phyloP scores from a whole-genome alignment of 192 early-diverging fungal species.

The Coemansia sp. region DNA sequence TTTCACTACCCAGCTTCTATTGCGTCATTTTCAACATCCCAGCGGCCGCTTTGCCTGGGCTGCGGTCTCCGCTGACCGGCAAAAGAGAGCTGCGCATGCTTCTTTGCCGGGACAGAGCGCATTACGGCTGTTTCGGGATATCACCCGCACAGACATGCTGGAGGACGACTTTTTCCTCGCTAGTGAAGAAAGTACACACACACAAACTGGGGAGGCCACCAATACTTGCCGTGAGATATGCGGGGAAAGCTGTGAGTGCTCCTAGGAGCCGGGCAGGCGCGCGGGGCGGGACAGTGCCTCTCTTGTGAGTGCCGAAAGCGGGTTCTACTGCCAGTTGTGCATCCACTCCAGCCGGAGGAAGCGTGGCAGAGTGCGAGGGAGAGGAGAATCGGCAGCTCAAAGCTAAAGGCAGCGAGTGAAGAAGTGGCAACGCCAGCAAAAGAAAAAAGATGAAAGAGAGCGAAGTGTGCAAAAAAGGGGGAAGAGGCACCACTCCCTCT shows the following conservation, averaged over 20 bases:
- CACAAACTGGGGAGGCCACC: not conserved
- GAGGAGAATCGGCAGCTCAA: not conserved
- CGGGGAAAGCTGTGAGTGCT: not conserved
- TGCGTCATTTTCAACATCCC: conserved; percentile 1
- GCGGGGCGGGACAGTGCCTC: not conserved
- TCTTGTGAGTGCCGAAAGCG: not conserved
- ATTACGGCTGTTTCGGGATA: conserved; percentile 9
- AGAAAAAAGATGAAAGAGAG: not conserved
- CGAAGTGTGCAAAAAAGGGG: not conserved
- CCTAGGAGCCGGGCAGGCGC: not conserved
- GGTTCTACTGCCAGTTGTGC: not conserved
- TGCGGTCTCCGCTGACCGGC: not conserved
- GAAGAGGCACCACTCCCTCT: not conserved
- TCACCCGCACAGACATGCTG: not conserved
- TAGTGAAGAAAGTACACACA: not conserved
- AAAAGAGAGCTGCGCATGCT: too few species aligned
- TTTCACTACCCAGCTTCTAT: not conserved
- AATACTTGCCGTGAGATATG: conserved; percentile 6
- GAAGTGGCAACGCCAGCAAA: not conserved
- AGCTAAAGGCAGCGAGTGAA: not conserved
- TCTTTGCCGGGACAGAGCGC: not conserved
- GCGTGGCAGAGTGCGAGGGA: not conserved
- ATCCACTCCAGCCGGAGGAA: not conserved
- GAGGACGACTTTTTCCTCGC: not conserved
- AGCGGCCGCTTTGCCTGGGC: not conserved